Evolutionary conservation across 116 monocot species (phyloP).

Genomic region (Papilionanthe hybrid): DNA sequence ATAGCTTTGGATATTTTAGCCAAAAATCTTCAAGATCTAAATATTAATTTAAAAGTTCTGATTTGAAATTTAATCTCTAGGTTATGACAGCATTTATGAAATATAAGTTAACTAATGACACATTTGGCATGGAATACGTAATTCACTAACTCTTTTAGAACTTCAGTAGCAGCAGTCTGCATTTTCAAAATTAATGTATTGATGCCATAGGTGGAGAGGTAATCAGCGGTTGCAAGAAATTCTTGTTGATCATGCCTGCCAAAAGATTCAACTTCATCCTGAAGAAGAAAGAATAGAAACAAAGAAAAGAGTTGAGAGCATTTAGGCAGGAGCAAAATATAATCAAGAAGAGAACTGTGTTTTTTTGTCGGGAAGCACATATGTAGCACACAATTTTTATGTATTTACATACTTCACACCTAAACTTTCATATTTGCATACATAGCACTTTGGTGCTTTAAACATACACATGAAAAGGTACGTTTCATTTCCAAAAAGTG

Average conservation of each 20-base stretch:
- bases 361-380: too few relatives aligned
- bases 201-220: conserved; percentile 61
- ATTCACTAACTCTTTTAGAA: conserved; percentile 66
- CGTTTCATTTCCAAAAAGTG: too few relatives aligned
- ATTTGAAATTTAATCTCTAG: background rate
- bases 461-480: too few relatives aligned
- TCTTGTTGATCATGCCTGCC: conserved; percentile 53
- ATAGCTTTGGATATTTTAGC: background rate
- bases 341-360: background rate
- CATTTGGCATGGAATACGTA: background rate
- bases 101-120: background rate
- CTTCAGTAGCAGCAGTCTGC: conserved; percentile 47
- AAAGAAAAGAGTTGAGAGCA: background rate
- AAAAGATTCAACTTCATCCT: conserved; percentile 53
- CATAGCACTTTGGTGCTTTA: too few relatives aligned
- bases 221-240: conserved; percentile 83
- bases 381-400: too few relatives aligned
- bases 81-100: background rate
- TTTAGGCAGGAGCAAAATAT: background rate
- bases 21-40: background rate
- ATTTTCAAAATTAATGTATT: conserved; percentile 49
- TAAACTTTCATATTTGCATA: too few relatives aligned
- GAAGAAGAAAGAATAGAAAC: background rate
- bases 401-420: too few relatives aligned
- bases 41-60: background rate